These are phyloP conservation scores for Physcomitrium patens DNA, from an alignment of 225 moss, liverwort and hornwort species.

Conservation along the genomic window DNA sequence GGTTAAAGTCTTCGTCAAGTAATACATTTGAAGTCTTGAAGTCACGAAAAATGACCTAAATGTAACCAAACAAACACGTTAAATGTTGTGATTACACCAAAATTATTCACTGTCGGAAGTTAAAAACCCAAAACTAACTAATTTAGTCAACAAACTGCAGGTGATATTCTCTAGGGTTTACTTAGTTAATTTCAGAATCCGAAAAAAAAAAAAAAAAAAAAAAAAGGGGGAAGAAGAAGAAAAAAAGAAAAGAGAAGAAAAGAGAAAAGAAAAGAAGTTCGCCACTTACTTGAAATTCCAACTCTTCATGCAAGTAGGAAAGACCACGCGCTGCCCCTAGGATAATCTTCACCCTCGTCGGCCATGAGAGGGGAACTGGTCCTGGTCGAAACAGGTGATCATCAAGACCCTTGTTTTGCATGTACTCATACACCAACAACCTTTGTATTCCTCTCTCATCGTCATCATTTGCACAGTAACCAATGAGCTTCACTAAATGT, in stretches of 20 bases:
- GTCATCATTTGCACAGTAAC: conserved; percentile 63
- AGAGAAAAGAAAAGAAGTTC: neutral
- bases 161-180: neutral
- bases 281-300: conserved; percentile 55
- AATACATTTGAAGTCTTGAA: conserved; percentile 71
- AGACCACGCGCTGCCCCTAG: conserved; percentile 61
- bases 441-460: conserved; percentile 66
- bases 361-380: conserved; percentile 50
- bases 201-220: neutral
- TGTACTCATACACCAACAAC: conserved; percentile 60
- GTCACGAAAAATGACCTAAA: conserved; percentile 61
- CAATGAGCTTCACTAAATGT: conserved; percentile 58
- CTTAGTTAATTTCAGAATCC: neutral
- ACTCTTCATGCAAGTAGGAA: conserved; percentile 60
- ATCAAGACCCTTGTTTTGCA: conserved; percentile 60
- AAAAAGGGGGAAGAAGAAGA: no score
- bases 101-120: no score
- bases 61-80: conserved; percentile 19
- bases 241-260: no score
- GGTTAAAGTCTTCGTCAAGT: conserved; percentile 66
- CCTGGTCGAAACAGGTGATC: conserved; percentile 51
- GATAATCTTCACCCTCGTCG: conserved; percentile 52
- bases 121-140: neutral
- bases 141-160: neutral
- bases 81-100: neutral